These are phyloP conservation scores for Zychaea mexicana DNA, from an alignment of 371 early-diverging fungal species.

Conservation along the genomic window DNA sequence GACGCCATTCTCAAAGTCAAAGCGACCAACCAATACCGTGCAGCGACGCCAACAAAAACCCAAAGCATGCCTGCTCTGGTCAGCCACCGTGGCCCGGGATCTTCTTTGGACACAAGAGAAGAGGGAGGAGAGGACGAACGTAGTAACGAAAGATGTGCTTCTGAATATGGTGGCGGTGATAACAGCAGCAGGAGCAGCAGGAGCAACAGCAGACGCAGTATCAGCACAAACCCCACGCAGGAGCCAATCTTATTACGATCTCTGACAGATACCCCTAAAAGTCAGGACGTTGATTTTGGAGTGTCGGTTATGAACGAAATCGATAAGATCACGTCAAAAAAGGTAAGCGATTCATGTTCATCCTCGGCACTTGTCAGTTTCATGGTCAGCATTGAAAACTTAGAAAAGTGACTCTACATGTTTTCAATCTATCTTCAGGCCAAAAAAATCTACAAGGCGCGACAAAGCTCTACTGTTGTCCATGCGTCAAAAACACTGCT, in stretches of 20 bases:
- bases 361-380: no score
- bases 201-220: background rate
- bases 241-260: background rate
- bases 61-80: background rate
- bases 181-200: background rate
- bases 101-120: background rate
- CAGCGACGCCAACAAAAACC: background rate
- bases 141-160: background rate
- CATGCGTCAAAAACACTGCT: background rate
- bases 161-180: background rate
- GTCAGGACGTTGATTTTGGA: background rate
- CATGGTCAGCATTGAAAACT: no score
- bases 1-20: slow-evolving; percentile 12
- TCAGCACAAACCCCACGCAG: background rate
- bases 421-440: no score
- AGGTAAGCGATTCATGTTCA: no score
- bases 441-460: slow-evolving; percentile 1
- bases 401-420: no score
- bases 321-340: background rate
- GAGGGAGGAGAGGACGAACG: no score
- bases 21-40: background rate
- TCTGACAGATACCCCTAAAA: background rate
- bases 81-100: background rate
- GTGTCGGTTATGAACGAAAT: background rate
- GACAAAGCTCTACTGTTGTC: background rate